Evolutionary conservation across 306 rosid species (phyloP).

Genomic region (Coriaria nepalensis): DNA sequence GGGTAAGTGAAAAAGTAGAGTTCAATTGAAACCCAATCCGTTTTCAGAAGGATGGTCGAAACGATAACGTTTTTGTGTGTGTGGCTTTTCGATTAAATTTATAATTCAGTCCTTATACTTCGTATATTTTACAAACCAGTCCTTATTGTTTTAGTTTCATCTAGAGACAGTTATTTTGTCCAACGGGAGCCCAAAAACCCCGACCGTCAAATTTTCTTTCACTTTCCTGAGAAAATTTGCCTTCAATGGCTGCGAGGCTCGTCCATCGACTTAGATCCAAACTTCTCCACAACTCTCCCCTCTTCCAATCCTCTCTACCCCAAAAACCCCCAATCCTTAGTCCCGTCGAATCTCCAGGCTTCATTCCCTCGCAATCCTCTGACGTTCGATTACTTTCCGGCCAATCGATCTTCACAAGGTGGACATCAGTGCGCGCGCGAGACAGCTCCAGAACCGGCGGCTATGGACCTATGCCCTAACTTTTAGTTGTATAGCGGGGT

Average conservation of each 20-base stretch:
- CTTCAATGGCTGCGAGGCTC: slow-evolving; percentile 43
- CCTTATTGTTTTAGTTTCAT: no score
- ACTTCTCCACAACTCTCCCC: slow-evolving; percentile 23
- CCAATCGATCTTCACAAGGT: slow-evolving; percentile 14
- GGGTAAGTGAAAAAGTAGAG: no score
- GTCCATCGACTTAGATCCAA: slow-evolving; percentile 54
- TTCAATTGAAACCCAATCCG: no score
- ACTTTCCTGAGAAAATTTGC: background rate
- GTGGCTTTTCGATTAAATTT: no score
- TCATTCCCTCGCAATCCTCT: slow-evolving; percentile 11
- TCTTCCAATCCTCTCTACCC: slow-evolving; percentile 15
- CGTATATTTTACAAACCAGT: no score
- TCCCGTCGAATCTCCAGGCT: slow-evolving; percentile 13
- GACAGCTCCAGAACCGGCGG: slow-evolving; percentile 76
- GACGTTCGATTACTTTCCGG: slow-evolving; percentile 5
- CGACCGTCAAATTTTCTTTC: background rate
- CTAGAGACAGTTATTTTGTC: no score
- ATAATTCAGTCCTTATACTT: no score
- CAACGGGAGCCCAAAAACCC: no score
- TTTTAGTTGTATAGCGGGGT: slow-evolving; percentile 61
- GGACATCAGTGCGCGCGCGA: slow-evolving; percentile 77
- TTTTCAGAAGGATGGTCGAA: no score
- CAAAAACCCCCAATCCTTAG: background rate
- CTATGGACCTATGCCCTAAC: slow-evolving; percentile 77
- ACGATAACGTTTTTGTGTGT: no score